Evolutionary conservation across 371 early-diverging fungal genomes (phyloP).

Genomic region (Smittium mucronatum): DNA sequence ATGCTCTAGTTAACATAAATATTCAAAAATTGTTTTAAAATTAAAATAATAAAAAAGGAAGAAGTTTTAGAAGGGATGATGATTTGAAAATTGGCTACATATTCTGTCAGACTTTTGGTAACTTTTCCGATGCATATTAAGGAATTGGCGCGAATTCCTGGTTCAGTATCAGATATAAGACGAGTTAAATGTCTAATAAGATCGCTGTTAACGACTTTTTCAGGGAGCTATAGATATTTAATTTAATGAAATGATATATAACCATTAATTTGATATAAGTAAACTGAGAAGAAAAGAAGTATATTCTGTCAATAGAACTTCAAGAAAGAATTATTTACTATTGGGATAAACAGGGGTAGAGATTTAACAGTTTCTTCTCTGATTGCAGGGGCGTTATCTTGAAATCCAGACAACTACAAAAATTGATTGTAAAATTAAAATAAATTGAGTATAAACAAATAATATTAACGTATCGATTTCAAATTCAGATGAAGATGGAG

Average conservation of each 20-base stretch:
- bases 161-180: slow-evolving; percentile 77
- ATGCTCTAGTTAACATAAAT: slow-evolving; percentile 30
- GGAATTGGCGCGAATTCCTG: slow-evolving; percentile 90
- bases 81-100: slow-evolving; percentile 6
- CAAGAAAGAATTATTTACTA: slow-evolving; percentile 36
- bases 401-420: slow-evolving; percentile 52
- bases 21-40: neutral
- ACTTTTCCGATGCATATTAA: slow-evolving; percentile 87
- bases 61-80: no score
- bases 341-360: slow-evolving; percentile 54
- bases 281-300: no score
- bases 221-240: slow-evolving; percentile 39
- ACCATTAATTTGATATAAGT: neutral
- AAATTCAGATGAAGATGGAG: no score
- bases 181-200: slow-evolving; percentile 71
- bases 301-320: no score
- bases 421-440: no score
- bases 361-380: slow-evolving; percentile 85
- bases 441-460: no score
- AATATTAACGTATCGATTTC: no score
- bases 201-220: slow-evolving; percentile 70
- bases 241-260: neutral
- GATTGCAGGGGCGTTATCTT: slow-evolving; percentile 75
- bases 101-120: slow-evolving; percentile 33
- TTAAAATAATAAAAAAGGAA: neutral